Evolutionary conservation across 768 basidiomycete genomes (phyloP), one percentile per base, ranked within the genome.

Genomic region (Neoboletus subvelutipes): DNA sequence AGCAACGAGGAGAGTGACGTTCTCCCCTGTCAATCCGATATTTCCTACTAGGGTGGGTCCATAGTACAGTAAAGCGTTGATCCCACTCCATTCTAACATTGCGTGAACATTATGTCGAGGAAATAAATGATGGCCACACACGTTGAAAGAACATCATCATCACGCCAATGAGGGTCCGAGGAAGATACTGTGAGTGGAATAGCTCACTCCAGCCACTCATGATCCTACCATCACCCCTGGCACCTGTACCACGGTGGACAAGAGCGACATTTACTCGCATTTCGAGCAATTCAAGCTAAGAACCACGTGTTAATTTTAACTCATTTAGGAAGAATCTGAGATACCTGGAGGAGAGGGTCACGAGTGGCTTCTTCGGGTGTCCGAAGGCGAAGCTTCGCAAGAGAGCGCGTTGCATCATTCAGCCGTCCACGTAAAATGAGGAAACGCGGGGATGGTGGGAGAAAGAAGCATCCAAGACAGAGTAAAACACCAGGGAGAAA

Each of bases 131-230:
- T 45, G 24, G 3, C 46, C 18, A 72, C 85, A 40, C 61, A 90
- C 90, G 91, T 71, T 93, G 91, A 63, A 92, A 92, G 50, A 89
- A 83, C 86, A 91, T 90, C 62, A 91, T 81, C 65, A 84, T 71
- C 9, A 90, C 76, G 3, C 88, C 90, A 39, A 92, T 81, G 66
- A 81, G 70, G 1, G 90, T 92, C 34, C 89, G 78, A 52, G 78
- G 74, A 17, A 82, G 71, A 64, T 86, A 85, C 52, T 79, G 79
- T 1, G 63, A 66, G 8, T 71, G 71, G 54, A 88, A 85, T 10
- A 92, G 75, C 26, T 75, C 75, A 8, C 65, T 75, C 90, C 89
- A 92, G 0, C 76, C 78, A 46, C 52, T 49, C 50, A 56, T 40
- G 33, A 37, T 2, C 37, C 66, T 64, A 22, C 45, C 12, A 9